Evolutionary conservation across 2,329 filamentous ascomycete genomes (phyloP).

Genomic region (Triangularia verruculosa): DNA sequence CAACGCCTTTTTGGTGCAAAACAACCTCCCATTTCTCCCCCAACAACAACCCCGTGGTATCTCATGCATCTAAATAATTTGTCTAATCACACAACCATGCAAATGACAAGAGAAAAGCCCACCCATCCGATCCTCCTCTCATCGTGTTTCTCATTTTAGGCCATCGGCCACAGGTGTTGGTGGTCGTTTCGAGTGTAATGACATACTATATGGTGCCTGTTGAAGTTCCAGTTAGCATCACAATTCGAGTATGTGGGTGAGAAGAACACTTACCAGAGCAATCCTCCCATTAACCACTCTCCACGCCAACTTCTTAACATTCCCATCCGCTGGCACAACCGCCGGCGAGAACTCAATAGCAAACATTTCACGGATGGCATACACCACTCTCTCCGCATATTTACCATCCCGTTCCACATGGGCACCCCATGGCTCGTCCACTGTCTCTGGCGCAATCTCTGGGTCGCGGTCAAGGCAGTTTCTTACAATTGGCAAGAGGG

Average conservation of each 20-base stretch:
- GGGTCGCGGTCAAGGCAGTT: slow-evolving; percentile 93
- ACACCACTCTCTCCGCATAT: slow-evolving; percentile 85
- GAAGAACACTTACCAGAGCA: slow-evolving; percentile 68
- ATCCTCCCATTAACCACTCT: slow-evolving; percentile 94
- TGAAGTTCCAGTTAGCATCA: not conserved
- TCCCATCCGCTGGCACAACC: slow-evolving; percentile 89
- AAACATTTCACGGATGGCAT: slow-evolving; percentile 94
- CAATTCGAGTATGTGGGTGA: not conserved
- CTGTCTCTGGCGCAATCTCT: slow-evolving; percentile 78
- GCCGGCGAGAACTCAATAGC: slow-evolving; percentile 92
- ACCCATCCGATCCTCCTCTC: not conserved
- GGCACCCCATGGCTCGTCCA: slow-evolving; percentile 79
- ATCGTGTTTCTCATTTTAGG: slow-evolving; percentile 25
- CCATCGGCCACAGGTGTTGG: slow-evolving; percentile 54
- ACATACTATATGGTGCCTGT: slow-evolving; percentile 71
- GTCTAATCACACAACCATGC: not conserved
- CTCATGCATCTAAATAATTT: not conserved
- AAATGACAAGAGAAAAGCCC: not conserved
- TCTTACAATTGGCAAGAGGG: slow-evolving; percentile 76
- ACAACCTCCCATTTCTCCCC: not conserved
- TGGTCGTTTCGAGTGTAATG: slow-evolving; percentile 55
- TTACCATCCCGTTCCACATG: slow-evolving; percentile 84
- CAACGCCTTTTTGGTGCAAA: not conserved
- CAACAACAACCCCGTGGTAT: not conserved
- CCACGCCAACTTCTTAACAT: slow-evolving; percentile 87